These are phyloP conservation scores for Moesziomyces sp. DNA, from an alignment of 1,284 basidiomycete genomes.

Conservation along the genomic window DNA sequence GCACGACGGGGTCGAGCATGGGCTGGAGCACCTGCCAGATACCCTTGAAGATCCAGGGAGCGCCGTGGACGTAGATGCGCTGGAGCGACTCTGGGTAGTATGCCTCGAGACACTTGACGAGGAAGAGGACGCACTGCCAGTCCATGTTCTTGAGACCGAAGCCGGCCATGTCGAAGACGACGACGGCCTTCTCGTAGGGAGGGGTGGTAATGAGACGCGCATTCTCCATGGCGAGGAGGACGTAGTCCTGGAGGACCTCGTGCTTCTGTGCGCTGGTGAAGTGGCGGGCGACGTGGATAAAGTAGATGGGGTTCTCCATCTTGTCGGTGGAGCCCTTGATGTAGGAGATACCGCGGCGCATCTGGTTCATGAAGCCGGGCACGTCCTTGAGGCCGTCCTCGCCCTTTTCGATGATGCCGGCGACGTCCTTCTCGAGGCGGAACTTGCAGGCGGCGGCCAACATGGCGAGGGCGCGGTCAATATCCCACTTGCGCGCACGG, in stretches of 20 bases:
- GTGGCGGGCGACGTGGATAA: slow-evolving; percentile 67
- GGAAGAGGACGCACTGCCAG: slow-evolving; percentile 66
- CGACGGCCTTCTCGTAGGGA: slow-evolving; percentile 63
- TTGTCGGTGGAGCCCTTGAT: slow-evolving; percentile 65
- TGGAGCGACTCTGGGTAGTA: slow-evolving; percentile 67
- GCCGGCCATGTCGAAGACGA: slow-evolving; percentile 66
- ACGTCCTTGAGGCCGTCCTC: slow-evolving; percentile 67
- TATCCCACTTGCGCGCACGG: slow-evolving; percentile 67
- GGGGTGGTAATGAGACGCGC: slow-evolving; percentile 62
- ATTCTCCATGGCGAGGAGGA: slow-evolving; percentile 66
- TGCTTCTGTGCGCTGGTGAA: slow-evolving; percentile 66
- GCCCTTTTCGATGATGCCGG: slow-evolving; percentile 64
- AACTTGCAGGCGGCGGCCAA: slow-evolving; percentile 66
- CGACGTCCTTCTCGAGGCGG: slow-evolving; percentile 66
- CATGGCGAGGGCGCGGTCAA: slow-evolving; percentile 67
- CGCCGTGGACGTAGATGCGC: slow-evolving; percentile 66
- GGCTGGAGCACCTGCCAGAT: slow-evolving; percentile 67
- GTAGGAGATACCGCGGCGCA: slow-evolving; percentile 67
- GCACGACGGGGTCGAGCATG: slow-evolving; percentile 66
- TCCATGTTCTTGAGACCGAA: slow-evolving; percentile 68
- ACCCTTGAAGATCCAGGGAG: slow-evolving; percentile 68
- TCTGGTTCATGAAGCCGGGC: slow-evolving; percentile 67
- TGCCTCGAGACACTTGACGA: slow-evolving; percentile 67
- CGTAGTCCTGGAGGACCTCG: slow-evolving; percentile 66
- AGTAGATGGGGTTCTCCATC: slow-evolving; percentile 66